Evolutionary conservation across 306 rosid species (phyloP).

Genomic region (Mimosa bimucronata): DNA sequence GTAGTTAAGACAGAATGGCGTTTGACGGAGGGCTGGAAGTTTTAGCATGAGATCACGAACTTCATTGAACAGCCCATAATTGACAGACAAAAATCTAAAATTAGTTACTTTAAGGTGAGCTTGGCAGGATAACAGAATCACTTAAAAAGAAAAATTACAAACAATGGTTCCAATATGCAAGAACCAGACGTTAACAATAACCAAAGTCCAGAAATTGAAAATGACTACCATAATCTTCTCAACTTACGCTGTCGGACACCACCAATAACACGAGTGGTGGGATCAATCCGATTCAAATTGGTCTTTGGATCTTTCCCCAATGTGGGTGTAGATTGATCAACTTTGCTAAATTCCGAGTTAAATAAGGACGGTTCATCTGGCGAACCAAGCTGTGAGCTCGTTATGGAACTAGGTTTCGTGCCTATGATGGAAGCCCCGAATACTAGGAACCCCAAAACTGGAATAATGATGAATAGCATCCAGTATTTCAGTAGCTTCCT

Average conservation of each 20-base stretch:
- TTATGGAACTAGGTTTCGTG: constrained; percentile 36
- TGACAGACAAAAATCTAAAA: constrained; percentile 4
- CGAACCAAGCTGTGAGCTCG: constrained; percentile 16
- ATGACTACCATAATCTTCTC: neutral
- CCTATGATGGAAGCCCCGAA: constrained; percentile 67
- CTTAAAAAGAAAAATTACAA: neutral
- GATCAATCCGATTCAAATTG: constrained; percentile 85
- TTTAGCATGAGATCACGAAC: neutral
- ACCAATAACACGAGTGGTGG: constrained; percentile 63
- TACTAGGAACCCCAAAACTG: constrained; percentile 60
- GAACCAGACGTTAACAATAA: neutral
- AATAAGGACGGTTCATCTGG: neutral
- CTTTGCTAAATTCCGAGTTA: constrained; percentile 16
- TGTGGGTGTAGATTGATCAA: constrained; percentile 23
- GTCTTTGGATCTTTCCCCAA: constrained; percentile 46
- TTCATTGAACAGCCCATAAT: neutral
- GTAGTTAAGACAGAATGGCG: neutral
- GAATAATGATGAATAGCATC: constrained; percentile 64
- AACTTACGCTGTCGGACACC: constrained; percentile 88
- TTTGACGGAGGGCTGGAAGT: neutral
- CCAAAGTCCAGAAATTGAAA: neutral
- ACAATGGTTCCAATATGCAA: neutral
- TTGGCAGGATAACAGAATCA: constrained; percentile 1
- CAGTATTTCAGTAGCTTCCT: constrained; percentile 63
- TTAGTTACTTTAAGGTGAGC: neutral